Base-by-base conservation (phyloP, 345 rosid species). In the Eucalyptus shirleyi region DNA sequence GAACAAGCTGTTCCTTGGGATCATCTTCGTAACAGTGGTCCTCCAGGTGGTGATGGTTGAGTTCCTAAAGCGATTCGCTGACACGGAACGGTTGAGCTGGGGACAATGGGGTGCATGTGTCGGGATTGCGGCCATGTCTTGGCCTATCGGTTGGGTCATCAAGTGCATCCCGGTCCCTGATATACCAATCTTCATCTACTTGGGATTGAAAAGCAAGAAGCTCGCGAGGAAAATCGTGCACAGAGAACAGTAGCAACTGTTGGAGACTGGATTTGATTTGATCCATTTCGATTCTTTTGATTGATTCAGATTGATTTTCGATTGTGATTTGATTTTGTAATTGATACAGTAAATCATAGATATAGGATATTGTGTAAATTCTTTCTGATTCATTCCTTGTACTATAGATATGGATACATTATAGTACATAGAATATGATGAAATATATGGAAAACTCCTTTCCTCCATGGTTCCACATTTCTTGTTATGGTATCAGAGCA, bases 31-130 rank as follows among this genome's bases (percentile, higher is more conserved):
- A 50, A 95, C 94, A 16, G 83, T 95, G 88, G 89, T 94, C 86
- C 94, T 95, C 47, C 97, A 97, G 86, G 95, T 94, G 81, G 92
- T 94, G 87, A 95, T 96, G 96, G 97, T 96, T 44, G 97, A 97
- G 89, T 94, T 95, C 87, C 94, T 95, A 77, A 94, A 95, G 92
- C 93, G 90, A n/a, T 94, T 96, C 90, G 98, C 97, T 13, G 94
- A 92, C 88, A 95, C 98, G 1, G 96, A 96, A 92, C 96, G 95
- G 94, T 37, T 97, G 40, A 90, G 92, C 17, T 93, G 93, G 97
- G 93, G 92, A 7, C 96, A 95, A 86, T 96, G 98, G 98, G 94
- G 95, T 24, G 87, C 89, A 5, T 96, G 99, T 62, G 47, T 96
- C 8, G 94, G 90, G 10, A 82, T 94, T 11, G 98, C 95, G 11